phyloP scores from a whole-genome alignment of 2,329 filamentous ascomycete genomes.

The Xylaria sp. region DNA sequence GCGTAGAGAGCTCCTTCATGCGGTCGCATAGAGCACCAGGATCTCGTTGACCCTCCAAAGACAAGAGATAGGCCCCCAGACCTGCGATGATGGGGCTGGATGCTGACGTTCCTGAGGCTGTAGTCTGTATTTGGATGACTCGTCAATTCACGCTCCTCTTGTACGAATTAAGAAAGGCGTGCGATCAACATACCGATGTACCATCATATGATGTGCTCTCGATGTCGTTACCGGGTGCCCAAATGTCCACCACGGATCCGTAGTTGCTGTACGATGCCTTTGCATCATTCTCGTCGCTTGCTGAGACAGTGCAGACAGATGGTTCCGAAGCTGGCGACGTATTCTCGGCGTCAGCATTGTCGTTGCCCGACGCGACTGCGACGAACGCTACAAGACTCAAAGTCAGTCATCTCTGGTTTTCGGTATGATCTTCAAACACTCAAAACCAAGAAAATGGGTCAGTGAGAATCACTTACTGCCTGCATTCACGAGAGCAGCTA shows the following conservation, averaged over 20 bases:
- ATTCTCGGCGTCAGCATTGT: slow-evolving; percentile 51
- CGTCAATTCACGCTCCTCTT: slow-evolving; percentile 1
- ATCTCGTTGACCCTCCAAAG: slow-evolving; percentile 25
- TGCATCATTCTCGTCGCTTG: slow-evolving; percentile 19
- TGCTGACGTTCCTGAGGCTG: slow-evolving; percentile 64
- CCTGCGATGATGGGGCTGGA: slow-evolving; percentile 65
- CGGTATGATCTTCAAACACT: neutral
- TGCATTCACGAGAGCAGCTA: slow-evolving; percentile 56
- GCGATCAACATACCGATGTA: slow-evolving; percentile 16
- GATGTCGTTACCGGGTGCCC: slow-evolving; percentile 56
- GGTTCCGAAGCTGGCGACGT: slow-evolving; percentile 60
- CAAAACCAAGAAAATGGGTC: neutral
- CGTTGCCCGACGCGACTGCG: slow-evolving; percentile 66
- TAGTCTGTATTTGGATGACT: slow-evolving; percentile 36
- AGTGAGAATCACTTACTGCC: slow-evolving; percentile 46
- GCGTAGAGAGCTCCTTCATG: slow-evolving; percentile 33
- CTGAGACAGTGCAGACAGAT: slow-evolving; percentile 64
- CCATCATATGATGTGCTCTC: slow-evolving; percentile 53
- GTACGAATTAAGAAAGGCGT: neutral
- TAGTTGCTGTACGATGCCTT: slow-evolving; percentile 59
- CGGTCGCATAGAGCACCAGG: slow-evolving; percentile 34
- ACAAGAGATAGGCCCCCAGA: slow-evolving; percentile 58
- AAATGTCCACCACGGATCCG: slow-evolving; percentile 56
- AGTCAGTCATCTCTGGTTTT: neutral
- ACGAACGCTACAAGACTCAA: slow-evolving; percentile 52